phyloP scores from a whole-genome alignment of 768 basidiomycete species.

The Hypsizygus marmoreus region DNA sequence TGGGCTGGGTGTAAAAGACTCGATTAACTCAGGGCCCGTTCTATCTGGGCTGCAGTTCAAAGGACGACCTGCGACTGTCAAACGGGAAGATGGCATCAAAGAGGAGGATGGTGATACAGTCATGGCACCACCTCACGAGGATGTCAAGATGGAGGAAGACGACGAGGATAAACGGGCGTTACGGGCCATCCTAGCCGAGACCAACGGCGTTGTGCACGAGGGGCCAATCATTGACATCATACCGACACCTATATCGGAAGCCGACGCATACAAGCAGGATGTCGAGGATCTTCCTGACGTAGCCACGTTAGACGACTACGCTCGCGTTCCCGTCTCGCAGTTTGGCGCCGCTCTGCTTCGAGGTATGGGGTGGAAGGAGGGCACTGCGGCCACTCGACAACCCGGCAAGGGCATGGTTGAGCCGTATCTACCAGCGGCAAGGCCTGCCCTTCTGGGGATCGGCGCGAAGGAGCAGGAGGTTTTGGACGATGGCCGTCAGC shows the following conservation, averaged over 20 bases:
- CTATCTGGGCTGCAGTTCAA: conserved; percentile 64
- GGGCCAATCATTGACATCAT: conserved; percentile 64
- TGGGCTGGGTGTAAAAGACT: conserved; percentile 71
- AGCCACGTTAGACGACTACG: conserved; percentile 84
- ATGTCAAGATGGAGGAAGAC: conserved; percentile 38
- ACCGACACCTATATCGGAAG: conserved; percentile 65
- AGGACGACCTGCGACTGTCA: conserved; percentile 33
- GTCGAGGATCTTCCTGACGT: conserved; percentile 75
- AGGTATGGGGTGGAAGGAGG: conserved; percentile 97
- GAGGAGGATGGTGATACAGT: conserved; percentile 19
- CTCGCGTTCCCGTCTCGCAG: conserved; percentile 85
- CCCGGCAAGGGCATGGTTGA: conserved; percentile 65
- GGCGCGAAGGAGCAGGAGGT: conserved; percentile 88
- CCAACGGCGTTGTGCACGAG: conserved; percentile 39
- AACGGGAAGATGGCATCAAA: conserved; percentile 26
- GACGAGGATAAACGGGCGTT: conserved; percentile 82
- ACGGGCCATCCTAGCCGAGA: conserved; percentile 71
- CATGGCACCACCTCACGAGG: conserved; percentile 24
- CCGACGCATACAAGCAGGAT: conserved; percentile 85
- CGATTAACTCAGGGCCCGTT: conserved; percentile 78
- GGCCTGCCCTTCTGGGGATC: conserved; percentile 88
- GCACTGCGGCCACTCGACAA: conserved; percentile 67
- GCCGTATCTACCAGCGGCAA: conserved; percentile 78
- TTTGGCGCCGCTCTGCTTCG: conserved; percentile 92
- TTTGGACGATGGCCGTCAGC: conserved; percentile 67